Percentiles rank a stretch among this genome's conserved stretches.
Conservation (phyloP, 805 yeast genomes). For the Candida mattraensis region DNA sequence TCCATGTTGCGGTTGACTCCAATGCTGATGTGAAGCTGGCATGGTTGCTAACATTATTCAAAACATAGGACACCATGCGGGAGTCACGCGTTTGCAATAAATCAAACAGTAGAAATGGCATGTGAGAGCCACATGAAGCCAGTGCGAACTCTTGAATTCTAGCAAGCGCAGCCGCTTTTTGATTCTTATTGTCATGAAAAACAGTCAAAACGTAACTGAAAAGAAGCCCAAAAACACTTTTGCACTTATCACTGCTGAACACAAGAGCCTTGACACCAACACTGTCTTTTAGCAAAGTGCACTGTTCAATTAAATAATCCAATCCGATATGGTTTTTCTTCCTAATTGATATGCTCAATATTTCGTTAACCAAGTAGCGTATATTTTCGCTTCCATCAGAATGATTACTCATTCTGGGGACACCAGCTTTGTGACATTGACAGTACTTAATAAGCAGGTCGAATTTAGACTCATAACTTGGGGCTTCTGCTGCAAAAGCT, state of each 20-base stretch:
- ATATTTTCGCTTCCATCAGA: background rate
- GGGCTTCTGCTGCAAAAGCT: conserved; percentile 5
- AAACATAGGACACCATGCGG: too few species aligned
- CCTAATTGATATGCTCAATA: background rate
- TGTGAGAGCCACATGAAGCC: too few species aligned
- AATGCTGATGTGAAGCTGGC: too few species aligned
- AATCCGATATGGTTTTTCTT: background rate
- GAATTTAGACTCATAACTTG: conserved; percentile 2
- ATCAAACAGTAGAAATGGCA: too few species aligned
- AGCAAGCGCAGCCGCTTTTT: background rate
- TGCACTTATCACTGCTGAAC: background rate
- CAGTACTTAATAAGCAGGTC: conserved; percentile 3
- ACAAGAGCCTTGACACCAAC: background rate
- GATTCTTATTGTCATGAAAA: background rate
- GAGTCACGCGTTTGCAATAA: too few species aligned
- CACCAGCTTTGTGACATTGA: conserved; percentile 3
- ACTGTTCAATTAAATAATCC: background rate
- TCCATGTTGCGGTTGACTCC: too few species aligned
- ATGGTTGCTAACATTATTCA: too few species aligned
- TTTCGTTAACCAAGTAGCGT: background rate
- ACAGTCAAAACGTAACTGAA: background rate
- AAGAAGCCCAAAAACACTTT: background rate
- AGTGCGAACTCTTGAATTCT: background rate
- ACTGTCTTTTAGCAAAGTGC: background rate
- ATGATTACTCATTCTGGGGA: too few species aligned